Evolutionary conservation across 345 rosid species (phyloP).

Genomic region (Durio zibethinus): DNA sequence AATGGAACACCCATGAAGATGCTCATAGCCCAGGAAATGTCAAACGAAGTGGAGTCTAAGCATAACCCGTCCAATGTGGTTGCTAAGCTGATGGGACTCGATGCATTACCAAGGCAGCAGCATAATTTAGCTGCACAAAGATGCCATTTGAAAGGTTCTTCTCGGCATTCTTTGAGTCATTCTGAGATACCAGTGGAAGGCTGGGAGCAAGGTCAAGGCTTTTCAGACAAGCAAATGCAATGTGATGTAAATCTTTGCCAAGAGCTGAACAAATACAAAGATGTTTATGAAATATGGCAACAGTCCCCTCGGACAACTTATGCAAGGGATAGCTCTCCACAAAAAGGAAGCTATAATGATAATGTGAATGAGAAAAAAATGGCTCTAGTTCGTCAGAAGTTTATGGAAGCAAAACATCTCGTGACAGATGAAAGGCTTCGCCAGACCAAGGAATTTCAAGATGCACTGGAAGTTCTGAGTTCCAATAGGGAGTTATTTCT

Average conservation of each 20-base stretch:
- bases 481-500: slow-evolving; percentile 71
- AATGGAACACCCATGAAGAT: slow-evolving; percentile 76
- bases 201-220: slow-evolving; percentile 47
- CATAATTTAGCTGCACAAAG: slow-evolving; percentile 43
- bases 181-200: slow-evolving; percentile 33
- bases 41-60: slow-evolving; percentile 60
- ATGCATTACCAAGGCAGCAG: slow-evolving; percentile 60
- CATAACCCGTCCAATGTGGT: slow-evolving; percentile 66
- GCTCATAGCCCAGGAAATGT: slow-evolving; percentile 80
- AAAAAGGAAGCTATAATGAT: slow-evolving; percentile 38
- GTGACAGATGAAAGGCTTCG: slow-evolving; percentile 73
- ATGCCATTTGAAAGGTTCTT: slow-evolving; percentile 51
- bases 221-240: slow-evolving; percentile 44
- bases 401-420: slow-evolving; percentile 73
- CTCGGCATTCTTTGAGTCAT: slow-evolving; percentile 51
- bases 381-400: slow-evolving; percentile 82
- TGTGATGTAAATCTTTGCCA: slow-evolving; percentile 28
- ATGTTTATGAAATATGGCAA: slow-evolving; percentile 66
- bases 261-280: slow-evolving; percentile 47
- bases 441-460: slow-evolving; percentile 74
- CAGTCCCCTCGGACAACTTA: slow-evolving; percentile 38
- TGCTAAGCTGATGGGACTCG: slow-evolving; percentile 98
- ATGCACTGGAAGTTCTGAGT: slow-evolving; percentile 74
- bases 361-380: slow-evolving; percentile 43
- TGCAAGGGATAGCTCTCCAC: slow-evolving; percentile 44